Conservation (phyloP, 2,329 filamentous ascomycete genomes). For the Nannizzia gypsea region DNA sequence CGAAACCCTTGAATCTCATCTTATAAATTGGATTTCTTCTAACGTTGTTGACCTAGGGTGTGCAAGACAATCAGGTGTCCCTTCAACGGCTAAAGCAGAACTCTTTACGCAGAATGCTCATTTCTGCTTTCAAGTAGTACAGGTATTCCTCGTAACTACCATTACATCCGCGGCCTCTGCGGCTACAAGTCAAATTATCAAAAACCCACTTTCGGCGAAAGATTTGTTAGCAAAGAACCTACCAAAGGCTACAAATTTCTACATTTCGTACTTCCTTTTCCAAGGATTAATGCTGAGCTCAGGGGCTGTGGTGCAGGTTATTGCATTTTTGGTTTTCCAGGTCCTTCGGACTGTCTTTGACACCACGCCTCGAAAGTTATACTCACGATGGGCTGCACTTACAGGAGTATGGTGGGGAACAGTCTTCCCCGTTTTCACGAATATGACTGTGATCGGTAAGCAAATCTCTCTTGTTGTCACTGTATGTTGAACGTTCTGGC, state of each 20-base stretch:
- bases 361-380: constrained; percentile 63
- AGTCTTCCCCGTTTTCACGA: constrained; percentile 63
- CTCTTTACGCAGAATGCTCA: constrained; percentile 84
- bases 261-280: constrained; percentile 87
- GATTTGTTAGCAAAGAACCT: constrained; percentile 60
- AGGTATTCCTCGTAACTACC: constrained; percentile 82
- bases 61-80: constrained; percentile 67
- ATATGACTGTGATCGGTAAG: constrained; percentile 66
- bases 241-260: constrained; percentile 84
- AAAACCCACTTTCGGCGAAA: constrained; percentile 53
- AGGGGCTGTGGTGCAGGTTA: constrained; percentile 58
- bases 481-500: constrained; percentile 19
- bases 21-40: background rate
- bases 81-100: constrained; percentile 68
- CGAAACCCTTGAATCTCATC: constrained; percentile 21
- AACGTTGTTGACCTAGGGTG: constrained; percentile 41
- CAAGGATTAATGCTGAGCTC: constrained; percentile 72
- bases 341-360: constrained; percentile 62
- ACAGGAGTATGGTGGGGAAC: constrained; percentile 75
- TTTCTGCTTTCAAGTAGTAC: constrained; percentile 60
- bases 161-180: constrained; percentile 69
- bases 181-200: constrained; percentile 51
- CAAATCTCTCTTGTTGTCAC: no score
- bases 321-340: constrained; percentile 59
- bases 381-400: constrained; percentile 60